phyloP scores from a whole-genome alignment of 2,329 filamentous ascomycete genomes.

The Sporothrix schenckii region DNA sequence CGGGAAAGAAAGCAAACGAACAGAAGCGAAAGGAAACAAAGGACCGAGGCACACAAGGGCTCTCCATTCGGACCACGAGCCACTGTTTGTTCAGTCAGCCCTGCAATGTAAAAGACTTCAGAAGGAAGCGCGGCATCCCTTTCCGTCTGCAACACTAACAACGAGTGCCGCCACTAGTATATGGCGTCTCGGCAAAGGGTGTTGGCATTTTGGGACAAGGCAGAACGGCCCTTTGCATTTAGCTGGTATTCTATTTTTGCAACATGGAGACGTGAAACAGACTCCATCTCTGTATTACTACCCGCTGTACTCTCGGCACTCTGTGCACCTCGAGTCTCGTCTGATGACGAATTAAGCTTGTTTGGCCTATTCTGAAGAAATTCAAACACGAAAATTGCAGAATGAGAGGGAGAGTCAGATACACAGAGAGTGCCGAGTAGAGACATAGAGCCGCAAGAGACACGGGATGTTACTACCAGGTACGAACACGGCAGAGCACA shows the following conservation, averaged over 20 bases:
- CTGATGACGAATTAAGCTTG: conserved; percentile 17
- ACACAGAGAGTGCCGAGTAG: not conserved
- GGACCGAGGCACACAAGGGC: not conserved
- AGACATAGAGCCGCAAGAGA: not conserved
- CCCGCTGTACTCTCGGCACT: too few species aligned
- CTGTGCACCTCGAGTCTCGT: not conserved
- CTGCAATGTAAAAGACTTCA: not conserved
- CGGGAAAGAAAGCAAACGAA: too few species aligned
- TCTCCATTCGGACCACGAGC: not conserved
- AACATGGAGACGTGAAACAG: not conserved
- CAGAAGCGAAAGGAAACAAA: not conserved
- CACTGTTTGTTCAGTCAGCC: not conserved
- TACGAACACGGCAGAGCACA: not conserved
- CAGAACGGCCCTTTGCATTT: not conserved
- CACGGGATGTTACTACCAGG: conserved; percentile 1
- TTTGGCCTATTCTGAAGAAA: not conserved
- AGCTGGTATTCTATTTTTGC: not conserved
- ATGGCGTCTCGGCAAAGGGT: not conserved
- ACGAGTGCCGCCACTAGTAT: conserved; percentile 18
- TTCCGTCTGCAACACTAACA: not conserved
- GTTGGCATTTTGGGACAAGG: not conserved
- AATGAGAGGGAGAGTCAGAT: not conserved
- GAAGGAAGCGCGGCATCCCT: not conserved
- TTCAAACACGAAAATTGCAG: not conserved
- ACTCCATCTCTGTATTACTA: not conserved